Evolutionary conservation across 148 eudicot species (phyloP), one percentile per base, ranked within the genome.

Genomic region (Tetragonia tetragonoides): DNA sequence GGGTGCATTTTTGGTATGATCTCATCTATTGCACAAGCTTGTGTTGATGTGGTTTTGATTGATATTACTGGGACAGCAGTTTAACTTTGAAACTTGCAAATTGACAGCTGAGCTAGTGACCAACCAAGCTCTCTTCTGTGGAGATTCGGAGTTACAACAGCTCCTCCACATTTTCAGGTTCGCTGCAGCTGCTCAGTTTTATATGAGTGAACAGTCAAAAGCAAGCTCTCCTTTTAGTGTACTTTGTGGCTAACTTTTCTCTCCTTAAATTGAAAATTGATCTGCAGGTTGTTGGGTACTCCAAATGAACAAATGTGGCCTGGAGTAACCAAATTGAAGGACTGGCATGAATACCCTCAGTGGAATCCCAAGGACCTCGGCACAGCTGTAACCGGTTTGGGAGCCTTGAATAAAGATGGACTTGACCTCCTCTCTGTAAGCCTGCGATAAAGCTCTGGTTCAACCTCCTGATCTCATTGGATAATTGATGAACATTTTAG

Each of bases 101-200:
- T 46, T 59, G 47, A 11, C 83, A 93, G 98, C 89, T 88, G 97
- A 92, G 89, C 81, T 94, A 51, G 85, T 92, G 81, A 94, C 90
- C 53, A 92, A 87, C 65, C 89, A 88, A 86, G 97, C 97, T 39
- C 86, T 94, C 63, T 94, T 92, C 77, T 83, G 82, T 6, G 97
- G 97, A 57, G 97, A 91, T 83, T 93, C 96, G 59, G 95, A 95
- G 83, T 85, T 95, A 84, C 99, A 95, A 83, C 99, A 95, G 81
- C 91, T 95, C 78, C 97, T 95, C 15, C 99, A 93, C 92, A 95
- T 95, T 81, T 95, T 93, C 90, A 92, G 96, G 97, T 92, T 69
- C 24, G 78, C 59, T 28, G 28, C 77, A 21, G 41, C 12, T 38
- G 9, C 51, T 73, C 14, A 20, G 6, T 75, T 49, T 5, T 44